Conservation (phyloP, 148 eudicot species). For the Rhododendron simsii region DNA sequence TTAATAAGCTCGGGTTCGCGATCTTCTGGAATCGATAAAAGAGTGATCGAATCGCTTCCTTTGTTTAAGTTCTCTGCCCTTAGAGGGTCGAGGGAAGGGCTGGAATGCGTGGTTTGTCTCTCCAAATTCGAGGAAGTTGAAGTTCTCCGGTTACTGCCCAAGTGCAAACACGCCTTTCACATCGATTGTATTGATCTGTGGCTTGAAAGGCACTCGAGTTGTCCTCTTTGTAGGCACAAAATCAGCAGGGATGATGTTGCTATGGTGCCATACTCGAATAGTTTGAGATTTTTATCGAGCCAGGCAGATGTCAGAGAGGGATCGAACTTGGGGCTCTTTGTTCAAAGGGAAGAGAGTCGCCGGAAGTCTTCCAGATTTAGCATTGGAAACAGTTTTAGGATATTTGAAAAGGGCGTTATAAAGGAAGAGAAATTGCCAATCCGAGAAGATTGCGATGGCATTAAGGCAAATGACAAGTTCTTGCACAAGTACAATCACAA, state of each 20-base stretch:
- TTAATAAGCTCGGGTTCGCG: slow-evolving; percentile 22
- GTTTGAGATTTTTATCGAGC: slow-evolving; percentile 35
- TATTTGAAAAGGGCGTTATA: background rate
- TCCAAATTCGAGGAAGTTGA: slow-evolving; percentile 63
- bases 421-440: background rate
- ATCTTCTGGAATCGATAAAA: slow-evolving; percentile 55
- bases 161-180: slow-evolving; percentile 80
- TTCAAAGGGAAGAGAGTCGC: slow-evolving; percentile 44
- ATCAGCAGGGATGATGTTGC: slow-evolving; percentile 43
- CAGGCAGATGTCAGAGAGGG: slow-evolving; percentile 19
- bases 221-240: slow-evolving; percentile 68
- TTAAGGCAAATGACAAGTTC: background rate
- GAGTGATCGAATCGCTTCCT: slow-evolving; percentile 59
- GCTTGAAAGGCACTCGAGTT: slow-evolving; percentile 66
- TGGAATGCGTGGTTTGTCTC: slow-evolving; percentile 71
- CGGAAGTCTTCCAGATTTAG: slow-evolving; percentile 39
- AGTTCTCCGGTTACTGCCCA: slow-evolving; percentile 56
- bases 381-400: slow-evolving; percentile 48
- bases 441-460: background rate
- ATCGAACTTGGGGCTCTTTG: slow-evolving; percentile 38
- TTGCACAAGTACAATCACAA: slow-evolving; percentile 63
- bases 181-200: slow-evolving; percentile 65
- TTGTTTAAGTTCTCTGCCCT: slow-evolving; percentile 62
- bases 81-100: slow-evolving; percentile 62
- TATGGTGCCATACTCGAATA: slow-evolving; percentile 20